Conservation (phyloP, 164 flowering plant species). For the Akebia trifoliata region DNA sequence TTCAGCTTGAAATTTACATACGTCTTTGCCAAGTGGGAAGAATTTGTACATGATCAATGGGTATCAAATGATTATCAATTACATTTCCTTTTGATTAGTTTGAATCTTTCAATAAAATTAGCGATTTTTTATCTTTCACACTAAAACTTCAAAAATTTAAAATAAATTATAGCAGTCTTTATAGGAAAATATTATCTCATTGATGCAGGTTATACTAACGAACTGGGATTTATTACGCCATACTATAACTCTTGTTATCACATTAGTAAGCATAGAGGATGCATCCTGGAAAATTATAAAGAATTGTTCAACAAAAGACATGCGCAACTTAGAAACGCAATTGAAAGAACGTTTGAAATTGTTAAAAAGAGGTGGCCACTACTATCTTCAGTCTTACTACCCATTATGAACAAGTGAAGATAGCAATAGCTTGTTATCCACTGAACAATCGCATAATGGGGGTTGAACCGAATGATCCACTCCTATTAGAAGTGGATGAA, state of each 20-base stretch:
- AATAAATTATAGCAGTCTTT: background rate
- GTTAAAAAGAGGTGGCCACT: background rate
- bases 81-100: background rate
- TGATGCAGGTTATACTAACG: background rate
- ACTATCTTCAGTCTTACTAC: background rate
- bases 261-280: background rate
- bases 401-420: slow-evolving; percentile 4
- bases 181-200: slow-evolving; percentile 3
- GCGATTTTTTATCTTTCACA: background rate
- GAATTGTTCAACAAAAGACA: slow-evolving; percentile 3
- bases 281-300: background rate
- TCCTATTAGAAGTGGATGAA: background rate
- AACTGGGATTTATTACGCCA: slow-evolving; percentile 1
- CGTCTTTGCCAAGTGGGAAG: slow-evolving; percentile 1
- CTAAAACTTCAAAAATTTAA: background rate
- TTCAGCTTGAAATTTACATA: slow-evolving; percentile 1
- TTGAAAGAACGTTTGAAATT: slow-evolving; percentile 1
- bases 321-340: background rate
- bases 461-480: slow-evolving; percentile 1
- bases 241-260: background rate
- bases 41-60: background rate
- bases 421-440: background rate
- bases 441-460: background rate
- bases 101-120: background rate
- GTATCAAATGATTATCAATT: background rate